Evolutionary conservation across 2,329 filamentous ascomycete genomes (phyloP).

Genomic region (Talaromyces sp.): DNA sequence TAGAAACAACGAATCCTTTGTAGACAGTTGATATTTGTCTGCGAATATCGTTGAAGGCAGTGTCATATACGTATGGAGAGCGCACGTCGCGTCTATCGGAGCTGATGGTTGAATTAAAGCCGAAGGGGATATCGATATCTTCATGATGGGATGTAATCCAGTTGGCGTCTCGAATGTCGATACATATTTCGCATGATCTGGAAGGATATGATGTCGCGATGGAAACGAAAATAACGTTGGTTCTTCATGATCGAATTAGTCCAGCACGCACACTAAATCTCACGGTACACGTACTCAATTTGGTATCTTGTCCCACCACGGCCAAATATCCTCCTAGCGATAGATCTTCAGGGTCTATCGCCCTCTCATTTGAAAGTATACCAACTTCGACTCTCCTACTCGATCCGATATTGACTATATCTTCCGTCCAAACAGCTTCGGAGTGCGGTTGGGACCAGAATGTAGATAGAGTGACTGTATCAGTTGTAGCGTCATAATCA

Average conservation of each 20-base stretch:
- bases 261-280: neutral
- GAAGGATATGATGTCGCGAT: constrained; percentile 66
- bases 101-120: constrained; percentile 48
- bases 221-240: constrained; percentile 80
- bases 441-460: constrained; percentile 52
- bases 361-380: constrained; percentile 63
- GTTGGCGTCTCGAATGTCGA: constrained; percentile 66
- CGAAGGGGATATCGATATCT: constrained; percentile 58
- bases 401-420: constrained; percentile 30
- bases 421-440: constrained; percentile 47
- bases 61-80: constrained; percentile 75
- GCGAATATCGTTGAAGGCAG: constrained; percentile 78
- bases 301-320: constrained; percentile 70
- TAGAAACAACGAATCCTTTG: constrained; percentile 63
- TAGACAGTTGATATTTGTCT: constrained; percentile 77
- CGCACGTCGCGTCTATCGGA: constrained; percentile 57
- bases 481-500: constrained; percentile 68
- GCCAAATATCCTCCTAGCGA: constrained; percentile 74
- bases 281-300: constrained; percentile 52
- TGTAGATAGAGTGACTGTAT: constrained; percentile 62
- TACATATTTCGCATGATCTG: constrained; percentile 54
- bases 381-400: constrained; percentile 72
- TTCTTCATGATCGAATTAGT: constrained; percentile 42
- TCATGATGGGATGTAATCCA: constrained; percentile 79
- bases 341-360: constrained; percentile 65